Conservation (phyloP, 2,329 filamentous ascomycete species). For the Diaporthe sp. region DNA sequence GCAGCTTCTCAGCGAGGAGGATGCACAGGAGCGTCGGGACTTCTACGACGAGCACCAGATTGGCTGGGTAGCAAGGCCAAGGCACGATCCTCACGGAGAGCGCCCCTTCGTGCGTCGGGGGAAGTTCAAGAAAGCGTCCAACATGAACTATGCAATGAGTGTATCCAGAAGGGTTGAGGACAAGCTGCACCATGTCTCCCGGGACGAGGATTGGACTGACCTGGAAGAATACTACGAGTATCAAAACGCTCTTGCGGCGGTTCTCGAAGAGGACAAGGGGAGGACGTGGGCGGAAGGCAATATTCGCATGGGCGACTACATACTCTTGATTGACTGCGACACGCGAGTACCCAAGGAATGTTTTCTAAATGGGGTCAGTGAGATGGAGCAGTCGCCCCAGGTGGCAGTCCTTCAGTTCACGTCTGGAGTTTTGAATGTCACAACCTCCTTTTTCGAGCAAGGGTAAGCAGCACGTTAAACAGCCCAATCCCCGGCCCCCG, state of each 20-base stretch:
- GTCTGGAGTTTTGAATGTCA: constrained; percentile 84
- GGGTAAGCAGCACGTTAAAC: constrained; percentile 50
- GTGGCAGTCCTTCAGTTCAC: constrained; percentile 81
- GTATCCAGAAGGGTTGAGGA: constrained; percentile 80
- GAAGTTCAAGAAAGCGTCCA: constrained; percentile 80
- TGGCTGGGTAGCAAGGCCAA: constrained; percentile 77
- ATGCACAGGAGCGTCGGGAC: constrained; percentile 58
- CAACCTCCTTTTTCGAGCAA: constrained; percentile 80
- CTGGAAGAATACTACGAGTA: constrained; percentile 78
- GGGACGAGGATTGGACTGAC: constrained; percentile 75
- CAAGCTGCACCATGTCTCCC: constrained; percentile 70
- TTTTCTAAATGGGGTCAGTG: constrained; percentile 80
- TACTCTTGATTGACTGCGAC: constrained; percentile 83
- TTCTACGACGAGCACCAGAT: constrained; percentile 79
- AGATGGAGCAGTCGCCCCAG: constrained; percentile 79
- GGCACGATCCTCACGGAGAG: constrained; percentile 72
- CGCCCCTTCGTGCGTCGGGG: constrained; percentile 68
- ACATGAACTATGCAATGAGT: constrained; percentile 80
- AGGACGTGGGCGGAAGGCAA: constrained; percentile 89
- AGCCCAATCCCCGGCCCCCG: too few relatives aligned
- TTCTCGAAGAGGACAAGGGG: constrained; percentile 73
- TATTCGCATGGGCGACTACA: constrained; percentile 88
- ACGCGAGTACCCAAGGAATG: constrained; percentile 84
- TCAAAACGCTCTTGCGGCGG: constrained; percentile 73
- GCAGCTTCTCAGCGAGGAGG: constrained; percentile 67